phyloP scores from a whole-genome alignment of 768 basidiomycete species.

The Leccinum rimulosum region DNA sequence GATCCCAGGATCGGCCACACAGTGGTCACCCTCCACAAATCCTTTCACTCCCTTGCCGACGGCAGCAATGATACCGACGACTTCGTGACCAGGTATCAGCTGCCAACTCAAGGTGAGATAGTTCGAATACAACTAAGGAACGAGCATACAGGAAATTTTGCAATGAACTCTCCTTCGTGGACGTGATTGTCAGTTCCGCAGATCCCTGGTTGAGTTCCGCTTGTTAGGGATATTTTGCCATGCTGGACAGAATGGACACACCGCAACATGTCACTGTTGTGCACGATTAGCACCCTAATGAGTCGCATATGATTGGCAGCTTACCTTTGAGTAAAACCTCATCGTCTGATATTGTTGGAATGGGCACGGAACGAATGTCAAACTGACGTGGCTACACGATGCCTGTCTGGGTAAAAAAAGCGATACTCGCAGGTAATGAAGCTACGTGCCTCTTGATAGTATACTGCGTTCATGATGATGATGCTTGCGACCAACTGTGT shows the following conservation, averaged over 20 bases:
- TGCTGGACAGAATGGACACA: constrained; percentile 14
- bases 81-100: constrained; percentile 71
- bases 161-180: constrained; percentile 59
- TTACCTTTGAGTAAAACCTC: constrained; percentile 60
- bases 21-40: constrained; percentile 71
- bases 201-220: constrained; percentile 36
- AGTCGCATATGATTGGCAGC: background rate
- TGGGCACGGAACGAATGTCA: constrained; percentile 48
- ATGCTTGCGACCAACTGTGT: background rate
- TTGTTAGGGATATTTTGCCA: background rate
- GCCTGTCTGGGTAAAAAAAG: background rate
- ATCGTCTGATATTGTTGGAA: constrained; percentile 51
- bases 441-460: constrained; percentile 39
- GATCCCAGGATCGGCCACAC: constrained; percentile 74
- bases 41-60: constrained; percentile 75
- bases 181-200: constrained; percentile 59
- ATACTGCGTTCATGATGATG: constrained; percentile 46
- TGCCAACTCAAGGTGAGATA: constrained; percentile 20
- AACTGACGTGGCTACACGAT: constrained; percentile 44
- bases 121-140: background rate
- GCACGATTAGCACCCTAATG: background rate
- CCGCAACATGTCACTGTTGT: constrained; percentile 39
- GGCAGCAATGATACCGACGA: constrained; percentile 64
- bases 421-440: constrained; percentile 1
- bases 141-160: constrained; percentile 45